phyloP scores from a whole-genome alignment of 495 filamentous ascomycete species.

The Aspergillus diversus region DNA sequence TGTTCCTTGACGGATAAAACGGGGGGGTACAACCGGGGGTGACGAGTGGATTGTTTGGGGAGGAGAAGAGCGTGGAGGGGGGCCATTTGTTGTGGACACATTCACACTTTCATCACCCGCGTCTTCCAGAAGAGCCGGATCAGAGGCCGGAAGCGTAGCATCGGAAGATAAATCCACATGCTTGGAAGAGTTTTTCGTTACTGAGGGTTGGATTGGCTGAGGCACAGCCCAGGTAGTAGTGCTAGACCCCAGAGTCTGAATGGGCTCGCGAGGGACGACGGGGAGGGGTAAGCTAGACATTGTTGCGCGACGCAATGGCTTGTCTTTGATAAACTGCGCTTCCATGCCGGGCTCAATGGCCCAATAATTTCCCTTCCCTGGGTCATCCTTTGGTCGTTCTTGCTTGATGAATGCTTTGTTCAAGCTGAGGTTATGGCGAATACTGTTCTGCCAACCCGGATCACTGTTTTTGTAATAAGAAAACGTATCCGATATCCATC shows the following conservation, averaged over 20 bases:
- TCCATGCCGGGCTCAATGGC: constrained; percentile 87
- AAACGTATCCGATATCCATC: constrained; percentile 96
- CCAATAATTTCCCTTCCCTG: constrained; percentile 99
- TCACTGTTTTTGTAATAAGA: constrained; percentile 82
- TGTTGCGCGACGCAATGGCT: constrained; percentile 62
- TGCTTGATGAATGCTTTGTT: constrained; percentile 98
- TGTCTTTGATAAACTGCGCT: constrained; percentile 84
- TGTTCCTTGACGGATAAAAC: constrained; percentile 67
- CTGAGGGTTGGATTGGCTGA: constrained; percentile 31
- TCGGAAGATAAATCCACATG: constrained; percentile 80
- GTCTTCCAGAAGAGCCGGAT: constrained; percentile 71
- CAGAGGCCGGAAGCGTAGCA: constrained; percentile 90
- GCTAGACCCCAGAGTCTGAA: constrained; percentile 34
- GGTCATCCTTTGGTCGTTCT: constrained; percentile 94
- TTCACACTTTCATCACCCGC: constrained; percentile 51
- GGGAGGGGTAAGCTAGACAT: constrained; percentile 51
- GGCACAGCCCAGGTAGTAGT: constrained; percentile 49
- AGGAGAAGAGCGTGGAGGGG: constrained; percentile 58
- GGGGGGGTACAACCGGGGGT: constrained; percentile 74
- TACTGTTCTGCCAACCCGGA: constrained; percentile 97
- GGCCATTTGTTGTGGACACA: constrained; percentile 30
- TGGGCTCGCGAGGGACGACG: constrained; percentile 37
- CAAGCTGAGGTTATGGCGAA: constrained; percentile 95
- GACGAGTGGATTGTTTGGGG: constrained; percentile 78
- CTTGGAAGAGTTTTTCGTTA: constrained; percentile 27